Base-by-base conservation (phyloP, 75 land plant species). In the Isoetes taiwanensis region DNA sequence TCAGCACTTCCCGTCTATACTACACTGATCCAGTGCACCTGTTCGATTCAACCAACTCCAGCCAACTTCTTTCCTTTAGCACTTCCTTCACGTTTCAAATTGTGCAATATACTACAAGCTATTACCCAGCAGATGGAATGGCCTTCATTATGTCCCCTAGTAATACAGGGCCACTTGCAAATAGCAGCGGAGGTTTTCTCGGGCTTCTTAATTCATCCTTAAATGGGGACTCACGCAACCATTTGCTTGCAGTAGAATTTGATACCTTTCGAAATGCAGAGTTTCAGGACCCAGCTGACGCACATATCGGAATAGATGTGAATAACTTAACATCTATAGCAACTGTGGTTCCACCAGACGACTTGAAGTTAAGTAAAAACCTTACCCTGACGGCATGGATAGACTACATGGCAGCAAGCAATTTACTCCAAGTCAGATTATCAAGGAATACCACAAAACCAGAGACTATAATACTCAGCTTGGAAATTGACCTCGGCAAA, bases 291-390 rank as follows among this genome's bases (percentile, higher is more conserved):
- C 70, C 69, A 1, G 74, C 80, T 43, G 56, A 41, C 58, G 72
- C 77, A 61, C 88, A 84, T 43, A 39, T 83, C 4, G 88, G 84
- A 0, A 39, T 84, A 41, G 56, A 84, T 68, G 61, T 78, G 46
- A 77, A 83, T 63, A 19, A 19, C 17, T 16, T 43, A 39, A 76
- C 39, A 4, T 89, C 96, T 14, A 48, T 77, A 35, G 63, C 81
- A 3, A 67, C 71, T 1, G 76, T 79, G 54, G 65, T 67, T 0
- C n/a, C n/a, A n/a, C n/a, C n/a, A n/a, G 64, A 48, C 3, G 28
- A 11, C 10, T 43, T 34, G 16, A 67, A 69, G 25, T 64, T 88
- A 42, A 42, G 28, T 39, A 64, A 26, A 34, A 70, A 10, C 29
- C 5, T 16, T 65, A 32, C 0, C 28, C 57, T 9, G 43, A 64